Evolutionary conservation across 1,284 basidiomycete genomes (phyloP), one percentile per base, ranked within the genome.

Genomic region (Rhizoctonia solani): DNA sequence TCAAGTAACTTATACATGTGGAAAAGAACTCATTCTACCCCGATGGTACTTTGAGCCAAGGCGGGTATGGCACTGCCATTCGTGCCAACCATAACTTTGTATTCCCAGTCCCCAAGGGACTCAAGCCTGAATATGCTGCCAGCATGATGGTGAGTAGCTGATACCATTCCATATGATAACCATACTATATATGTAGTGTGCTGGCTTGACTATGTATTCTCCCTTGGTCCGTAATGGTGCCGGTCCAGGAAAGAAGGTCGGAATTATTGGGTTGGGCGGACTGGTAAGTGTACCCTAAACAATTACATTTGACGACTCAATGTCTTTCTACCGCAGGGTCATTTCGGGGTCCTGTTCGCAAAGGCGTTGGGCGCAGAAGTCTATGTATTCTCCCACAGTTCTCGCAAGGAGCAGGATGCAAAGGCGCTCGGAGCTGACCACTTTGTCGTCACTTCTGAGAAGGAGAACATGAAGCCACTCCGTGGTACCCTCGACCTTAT

Each of bases 71-170:
- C 3, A 86, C 85, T 34, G 83, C 81, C 70, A 83, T 88, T 70
- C 83, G 87, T 54, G 86, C 84, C 0, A 83, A 88, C 71, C 81
- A 88, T 72, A 82, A 81, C 69, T 90, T 87, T 73, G 87, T 88
- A 47, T 89, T 90, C 77, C 81, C 83, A 14, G 83, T 92, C 58
- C 88, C 89, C 0, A 83, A 88, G 3, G 79, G 73, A 9, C 76
- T 90, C 65, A 76, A 80, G 41, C 81, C 82, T 1, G 82, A 82
- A 67, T 76, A 85, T 68, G 86, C 81, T 1, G 80, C 80, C 9
- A 79, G 79, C 11, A 77, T 80, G 74, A 73, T 76, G 61, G 37
- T 42, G 54, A 41, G 54, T 8, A n/a, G 32, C 52, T 39, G 16
- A 14, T 34, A 73, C 44, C 19, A 9, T 6, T 9, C 19, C 6